Base-by-base conservation (phyloP, 2,329 filamentous ascomycete species). In the Fusarium ramigenum region DNA sequence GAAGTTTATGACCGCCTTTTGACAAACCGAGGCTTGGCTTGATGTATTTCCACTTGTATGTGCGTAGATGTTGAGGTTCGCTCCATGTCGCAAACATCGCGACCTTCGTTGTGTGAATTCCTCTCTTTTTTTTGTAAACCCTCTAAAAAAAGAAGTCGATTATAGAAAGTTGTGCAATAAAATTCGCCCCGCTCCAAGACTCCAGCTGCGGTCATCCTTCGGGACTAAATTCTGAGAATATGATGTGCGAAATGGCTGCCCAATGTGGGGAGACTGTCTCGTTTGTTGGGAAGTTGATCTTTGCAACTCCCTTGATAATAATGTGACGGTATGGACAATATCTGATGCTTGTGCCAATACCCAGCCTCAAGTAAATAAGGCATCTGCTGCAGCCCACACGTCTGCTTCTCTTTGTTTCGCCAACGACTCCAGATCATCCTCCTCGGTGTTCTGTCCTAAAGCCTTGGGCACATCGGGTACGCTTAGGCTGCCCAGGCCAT, bases 401-500 rank as follows among this genome's bases (percentile, higher is more conserved):
- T 84, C 83, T 12, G 52, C 76, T 63, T 82, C 81, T 54, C 78
- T 75, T 67, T 76, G 72, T 19, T 56, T 58, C 19, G 70, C 69
- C 58, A 72, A 63, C 21, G 42, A 69, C 50, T 76, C 54, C 54
- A n/a, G 62, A 19, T 70, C 68, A 28, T 72, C 69, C 28, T 74
- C 75, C 46, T 76, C 77, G n/a, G 56, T 56, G 44, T 54, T 44
- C 40, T 74, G 64, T 21, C 62, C 69, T 58, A 56, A 60, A 54
- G 56, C 61, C 53, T 70, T 58, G 16, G 75, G 77, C 54, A 79
- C 60, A 23, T 72, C 58, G 9, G 75, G 77, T 58, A 80, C 62
- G 56, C 85, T 85, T 68, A 89, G 79, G 74, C 87, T 87, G 3
- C 86, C 89, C 57, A 97, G 84, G 1, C 91, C 92, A 65, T 90